Evolutionary conservation across 768 basidiomycete genomes (phyloP).

Genomic region (Pleurotus djamor): DNA sequence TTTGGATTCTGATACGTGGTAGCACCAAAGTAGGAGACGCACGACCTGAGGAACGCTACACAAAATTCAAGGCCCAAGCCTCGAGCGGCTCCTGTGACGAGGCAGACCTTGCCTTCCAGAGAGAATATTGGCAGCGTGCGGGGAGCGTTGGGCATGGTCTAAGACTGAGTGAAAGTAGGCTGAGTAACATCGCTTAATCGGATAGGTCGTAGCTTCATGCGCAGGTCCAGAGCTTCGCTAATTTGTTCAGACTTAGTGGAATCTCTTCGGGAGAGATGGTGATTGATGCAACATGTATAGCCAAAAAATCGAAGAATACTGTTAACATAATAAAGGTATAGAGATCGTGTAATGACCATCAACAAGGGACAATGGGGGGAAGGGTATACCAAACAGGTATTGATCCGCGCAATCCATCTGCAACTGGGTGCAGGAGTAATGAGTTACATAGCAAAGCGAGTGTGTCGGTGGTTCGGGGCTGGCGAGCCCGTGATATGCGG

Average conservation of each 20-base stretch:
- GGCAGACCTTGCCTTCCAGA: constrained; percentile 80
- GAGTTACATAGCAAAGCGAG: constrained; percentile 4
- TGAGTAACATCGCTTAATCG: too few species aligned
- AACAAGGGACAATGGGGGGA: neutral
- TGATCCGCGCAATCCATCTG: constrained; percentile 6
- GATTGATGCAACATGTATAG: constrained; percentile 7
- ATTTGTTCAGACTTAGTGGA: too few species aligned
- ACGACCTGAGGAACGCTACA: constrained; percentile 87
- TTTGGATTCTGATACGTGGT: neutral
- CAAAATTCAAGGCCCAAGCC: constrained; percentile 92
- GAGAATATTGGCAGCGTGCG: constrained; percentile 72
- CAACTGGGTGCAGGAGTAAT: neutral
- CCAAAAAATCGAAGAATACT: constrained; percentile 6
- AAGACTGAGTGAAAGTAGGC: neutral
- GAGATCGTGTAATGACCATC: constrained; percentile 1
- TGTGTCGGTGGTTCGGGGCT: neutral
- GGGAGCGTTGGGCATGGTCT: too few species aligned
- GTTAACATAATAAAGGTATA: constrained; percentile 6
- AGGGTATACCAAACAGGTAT: constrained; percentile 7
- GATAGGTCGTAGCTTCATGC: too few species aligned
- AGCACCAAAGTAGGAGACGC: constrained; percentile 1
- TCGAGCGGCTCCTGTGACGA: constrained; percentile 91
- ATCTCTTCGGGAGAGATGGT: neutral
- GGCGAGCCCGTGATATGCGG: neutral
- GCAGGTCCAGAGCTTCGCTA: too few species aligned